Conservation (phyloP, 2,329 filamentous ascomycete genomes). For the Monilinia fructicola region DNA sequence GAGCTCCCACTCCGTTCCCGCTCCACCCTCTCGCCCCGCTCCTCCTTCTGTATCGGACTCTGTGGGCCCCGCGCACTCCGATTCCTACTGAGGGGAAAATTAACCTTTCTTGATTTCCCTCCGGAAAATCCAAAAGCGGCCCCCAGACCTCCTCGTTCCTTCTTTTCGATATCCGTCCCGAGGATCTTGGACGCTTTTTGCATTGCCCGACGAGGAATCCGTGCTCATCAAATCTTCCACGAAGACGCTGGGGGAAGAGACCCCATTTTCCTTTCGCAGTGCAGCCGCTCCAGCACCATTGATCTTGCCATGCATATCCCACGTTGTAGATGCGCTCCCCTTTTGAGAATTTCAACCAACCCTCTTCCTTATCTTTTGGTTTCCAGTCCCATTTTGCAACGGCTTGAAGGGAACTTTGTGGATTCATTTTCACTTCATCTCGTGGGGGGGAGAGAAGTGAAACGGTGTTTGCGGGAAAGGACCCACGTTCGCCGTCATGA, state of each 20-base stretch:
- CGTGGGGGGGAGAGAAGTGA: constrained; percentile 32
- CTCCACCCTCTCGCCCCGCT: background rate
- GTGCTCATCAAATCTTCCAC: constrained; percentile 31
- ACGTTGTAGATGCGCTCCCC: constrained; percentile 37
- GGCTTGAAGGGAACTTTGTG: constrained; percentile 32
- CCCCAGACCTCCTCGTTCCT: constrained; percentile 18
- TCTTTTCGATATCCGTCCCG: constrained; percentile 20
- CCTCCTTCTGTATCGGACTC: background rate
- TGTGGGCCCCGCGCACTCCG: background rate
- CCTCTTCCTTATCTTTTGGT: constrained; percentile 33
- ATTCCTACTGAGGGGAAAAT: constrained; percentile 20
- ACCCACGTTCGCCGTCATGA: constrained; percentile 38
- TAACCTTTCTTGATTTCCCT: background rate
- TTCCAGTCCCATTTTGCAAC: constrained; percentile 40
- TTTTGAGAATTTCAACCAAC: constrained; percentile 38
- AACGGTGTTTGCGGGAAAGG: constrained; percentile 36
- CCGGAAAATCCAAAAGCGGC: constrained; percentile 10
- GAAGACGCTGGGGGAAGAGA: constrained; percentile 37
- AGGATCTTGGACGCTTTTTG: constrained; percentile 10
- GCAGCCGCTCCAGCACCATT: constrained; percentile 40
- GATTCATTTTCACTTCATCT: constrained; percentile 37
- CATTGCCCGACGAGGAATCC: constrained; percentile 7
- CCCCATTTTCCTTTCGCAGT: constrained; percentile 39
- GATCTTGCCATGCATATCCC: constrained; percentile 36
- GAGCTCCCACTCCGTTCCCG: constrained; percentile 12